Percentiles rank a stretch among this genome's conserved stretches.
These are phyloP conservation scores for Wilcoxina mikolae DNA, from an alignment of 495 filamentous ascomycete genomes.

Conservation along the genomic window DNA sequence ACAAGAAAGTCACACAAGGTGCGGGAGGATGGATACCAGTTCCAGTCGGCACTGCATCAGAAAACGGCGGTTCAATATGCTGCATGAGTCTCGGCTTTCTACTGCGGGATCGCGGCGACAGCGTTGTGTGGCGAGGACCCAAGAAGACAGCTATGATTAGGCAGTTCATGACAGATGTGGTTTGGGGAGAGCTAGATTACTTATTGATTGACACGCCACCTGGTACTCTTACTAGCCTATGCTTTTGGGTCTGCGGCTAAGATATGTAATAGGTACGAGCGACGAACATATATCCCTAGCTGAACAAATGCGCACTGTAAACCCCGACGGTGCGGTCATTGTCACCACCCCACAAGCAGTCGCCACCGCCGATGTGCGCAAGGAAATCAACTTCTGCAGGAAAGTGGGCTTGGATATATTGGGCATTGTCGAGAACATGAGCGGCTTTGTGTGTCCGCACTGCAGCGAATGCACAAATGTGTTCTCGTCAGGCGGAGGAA, in stretches of 20 bases:
- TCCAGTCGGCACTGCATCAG: slow-evolving; percentile 11
- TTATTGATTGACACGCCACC: slow-evolving; percentile 91
- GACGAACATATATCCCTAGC: slow-evolving; percentile 94
- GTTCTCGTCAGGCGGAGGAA: slow-evolving; percentile 76
- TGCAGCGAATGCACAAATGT: slow-evolving; percentile 87
- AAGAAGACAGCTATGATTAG: slow-evolving; percentile 99
- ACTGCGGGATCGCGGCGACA: slow-evolving; percentile 64
- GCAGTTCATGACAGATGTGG: slow-evolving; percentile 81
- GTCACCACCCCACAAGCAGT: slow-evolving; percentile 95
- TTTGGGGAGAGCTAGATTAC: slow-evolving; percentile 80
- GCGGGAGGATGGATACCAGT: slow-evolving; percentile 84
- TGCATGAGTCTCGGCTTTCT: slow-evolving; percentile 94
- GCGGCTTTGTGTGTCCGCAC: slow-evolving; percentile 86
- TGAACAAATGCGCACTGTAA: slow-evolving; percentile 65
- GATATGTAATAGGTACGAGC: slow-evolving; percentile 39
- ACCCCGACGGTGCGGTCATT: slow-evolving; percentile 84
- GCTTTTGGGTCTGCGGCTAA: background rate
- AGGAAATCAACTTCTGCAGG: slow-evolving; percentile 88
- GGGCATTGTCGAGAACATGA: slow-evolving; percentile 96
- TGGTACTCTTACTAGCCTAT: no score
- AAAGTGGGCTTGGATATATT: slow-evolving; percentile 72
- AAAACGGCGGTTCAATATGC: slow-evolving; percentile 22
- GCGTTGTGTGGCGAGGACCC: slow-evolving; percentile 91
- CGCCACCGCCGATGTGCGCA: slow-evolving; percentile 80
- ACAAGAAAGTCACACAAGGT: slow-evolving; percentile 75